Conservation (phyloP, 257 asterid species). For the Phtheirospermum japonicum region DNA sequence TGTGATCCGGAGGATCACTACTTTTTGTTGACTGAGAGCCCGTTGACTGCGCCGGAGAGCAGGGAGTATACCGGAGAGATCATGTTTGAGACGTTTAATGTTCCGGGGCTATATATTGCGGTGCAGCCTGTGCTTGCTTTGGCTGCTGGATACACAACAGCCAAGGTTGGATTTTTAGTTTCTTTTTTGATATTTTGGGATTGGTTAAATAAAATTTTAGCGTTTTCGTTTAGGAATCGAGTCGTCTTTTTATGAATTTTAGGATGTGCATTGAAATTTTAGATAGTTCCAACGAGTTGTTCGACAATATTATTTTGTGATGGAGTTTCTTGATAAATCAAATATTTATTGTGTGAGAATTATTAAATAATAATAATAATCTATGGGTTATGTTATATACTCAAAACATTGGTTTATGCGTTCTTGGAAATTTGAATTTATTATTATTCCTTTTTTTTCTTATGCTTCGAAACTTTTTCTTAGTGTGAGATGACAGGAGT, state of each 20-base stretch:
- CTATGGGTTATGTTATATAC: no score
- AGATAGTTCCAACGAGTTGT: neutral
- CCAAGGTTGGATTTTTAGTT: slow-evolving; percentile 54
- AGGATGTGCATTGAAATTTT: neutral
- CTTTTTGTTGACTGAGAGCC: slow-evolving; percentile 88
- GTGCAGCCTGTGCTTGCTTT: slow-evolving; percentile 98
- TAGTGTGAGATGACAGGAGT: slow-evolving; percentile 99
- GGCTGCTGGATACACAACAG: slow-evolving; percentile 95
- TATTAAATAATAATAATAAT: no score
- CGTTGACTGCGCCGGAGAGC: slow-evolving; percentile 92
- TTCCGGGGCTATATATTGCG: slow-evolving; percentile 86
- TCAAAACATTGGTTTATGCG: no score
- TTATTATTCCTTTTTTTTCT: no score
- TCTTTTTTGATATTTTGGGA: slow-evolving; percentile 20
- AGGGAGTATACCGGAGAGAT: slow-evolving; percentile 94
- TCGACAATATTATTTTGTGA: neutral
- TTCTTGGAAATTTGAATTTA: no score
- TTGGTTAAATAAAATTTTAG: no score
- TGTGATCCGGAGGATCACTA: slow-evolving; percentile 99
- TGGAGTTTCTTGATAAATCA: neutral
- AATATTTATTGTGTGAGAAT: no score
- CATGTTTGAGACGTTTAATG: slow-evolving; percentile 94
- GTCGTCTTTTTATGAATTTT: no score
- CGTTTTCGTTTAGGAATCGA: no score
- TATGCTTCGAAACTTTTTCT: slow-evolving; percentile 3